Evolutionary conservation across 768 basidiomycete species (phyloP).

Genomic region (Dacryopinax spathularia): DNA sequence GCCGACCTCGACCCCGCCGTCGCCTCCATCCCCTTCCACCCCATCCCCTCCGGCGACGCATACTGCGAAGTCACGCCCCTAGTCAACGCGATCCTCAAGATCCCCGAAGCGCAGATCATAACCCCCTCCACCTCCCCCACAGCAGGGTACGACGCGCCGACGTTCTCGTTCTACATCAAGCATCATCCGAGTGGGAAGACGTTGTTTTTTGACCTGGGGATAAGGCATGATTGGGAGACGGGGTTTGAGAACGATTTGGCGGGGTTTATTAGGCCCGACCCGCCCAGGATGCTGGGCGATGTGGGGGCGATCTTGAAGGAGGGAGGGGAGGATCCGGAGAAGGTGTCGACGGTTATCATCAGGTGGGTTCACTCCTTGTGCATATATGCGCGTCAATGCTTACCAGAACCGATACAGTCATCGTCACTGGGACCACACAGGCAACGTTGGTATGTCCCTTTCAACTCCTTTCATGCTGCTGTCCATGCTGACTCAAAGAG

Average conservation of each 20-base stretch:
- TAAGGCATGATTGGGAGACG: background rate
- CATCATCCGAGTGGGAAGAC: background rate
- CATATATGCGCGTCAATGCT: background rate
- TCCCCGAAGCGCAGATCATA: background rate
- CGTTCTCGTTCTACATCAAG: background rate
- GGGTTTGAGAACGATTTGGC: background rate
- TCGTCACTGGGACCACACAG: conserved; percentile 2
- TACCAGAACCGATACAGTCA: background rate
- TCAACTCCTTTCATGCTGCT: background rate
- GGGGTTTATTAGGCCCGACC: background rate
- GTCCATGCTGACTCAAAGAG: background rate
- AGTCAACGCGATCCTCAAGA: background rate
- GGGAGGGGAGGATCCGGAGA: background rate
- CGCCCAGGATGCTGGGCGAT: background rate
- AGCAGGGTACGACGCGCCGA: background rate
- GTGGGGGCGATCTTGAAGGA: background rate
- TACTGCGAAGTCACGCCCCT: background rate
- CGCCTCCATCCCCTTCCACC: background rate
- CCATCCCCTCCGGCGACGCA: background rate
- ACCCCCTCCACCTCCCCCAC: background rate
- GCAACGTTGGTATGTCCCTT: background rate
- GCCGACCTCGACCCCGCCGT: background rate
- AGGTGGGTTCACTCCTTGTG: background rate
- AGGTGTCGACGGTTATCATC: background rate
- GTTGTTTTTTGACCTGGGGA: background rate